These are phyloP conservation scores for Diaporthe sp. DNA, from an alignment of 2,329 filamentous ascomycete genomes.

Conservation along the genomic window DNA sequence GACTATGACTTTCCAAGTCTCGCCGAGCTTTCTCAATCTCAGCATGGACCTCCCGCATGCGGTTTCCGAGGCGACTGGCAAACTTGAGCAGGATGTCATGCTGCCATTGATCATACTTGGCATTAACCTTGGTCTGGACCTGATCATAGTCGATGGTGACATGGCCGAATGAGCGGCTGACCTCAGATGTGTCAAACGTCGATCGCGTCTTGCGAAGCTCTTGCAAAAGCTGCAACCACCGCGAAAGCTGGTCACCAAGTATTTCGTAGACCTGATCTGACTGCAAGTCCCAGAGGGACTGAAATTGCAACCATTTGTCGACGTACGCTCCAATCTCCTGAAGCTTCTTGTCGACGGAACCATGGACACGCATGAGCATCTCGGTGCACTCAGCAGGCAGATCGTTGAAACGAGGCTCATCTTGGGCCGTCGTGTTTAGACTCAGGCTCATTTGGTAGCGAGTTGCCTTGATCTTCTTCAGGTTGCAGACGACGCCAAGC, in stretches of 20 bases:
- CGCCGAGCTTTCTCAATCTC: slow-evolving; percentile 92
- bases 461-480: slow-evolving; percentile 94
- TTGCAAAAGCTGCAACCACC: slow-evolving; percentile 95
- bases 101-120: slow-evolving; percentile 99
- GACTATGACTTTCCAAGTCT: slow-evolving; percentile 90
- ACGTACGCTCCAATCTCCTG: slow-evolving; percentile 86
- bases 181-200: slow-evolving; percentile 97
- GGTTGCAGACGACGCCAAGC: slow-evolving; percentile 91
- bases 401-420: slow-evolving; percentile 82
- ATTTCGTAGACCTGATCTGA: slow-evolving; percentile 95
- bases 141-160: slow-evolving; percentile 98
- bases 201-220: slow-evolving; percentile 95
- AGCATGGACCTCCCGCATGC: slow-evolving; percentile 91
- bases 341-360: slow-evolving; percentile 85
- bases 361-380: slow-evolving; percentile 83
- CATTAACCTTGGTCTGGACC: slow-evolving; percentile 98
- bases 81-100: slow-evolving; percentile 97
- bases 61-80: slow-evolving; percentile 85
- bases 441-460: slow-evolving; percentile 85
- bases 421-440: slow-evolving; percentile 74
- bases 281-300: slow-evolving; percentile 97
- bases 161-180: slow-evolving; percentile 92
- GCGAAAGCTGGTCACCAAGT: slow-evolving; percentile 89
- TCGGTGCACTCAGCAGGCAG: slow-evolving; percentile 87
- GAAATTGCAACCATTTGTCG: slow-evolving; percentile 98